phyloP scores from a whole-genome alignment of 202 grass and related monocot species.

The Musa balbisiana region DNA sequence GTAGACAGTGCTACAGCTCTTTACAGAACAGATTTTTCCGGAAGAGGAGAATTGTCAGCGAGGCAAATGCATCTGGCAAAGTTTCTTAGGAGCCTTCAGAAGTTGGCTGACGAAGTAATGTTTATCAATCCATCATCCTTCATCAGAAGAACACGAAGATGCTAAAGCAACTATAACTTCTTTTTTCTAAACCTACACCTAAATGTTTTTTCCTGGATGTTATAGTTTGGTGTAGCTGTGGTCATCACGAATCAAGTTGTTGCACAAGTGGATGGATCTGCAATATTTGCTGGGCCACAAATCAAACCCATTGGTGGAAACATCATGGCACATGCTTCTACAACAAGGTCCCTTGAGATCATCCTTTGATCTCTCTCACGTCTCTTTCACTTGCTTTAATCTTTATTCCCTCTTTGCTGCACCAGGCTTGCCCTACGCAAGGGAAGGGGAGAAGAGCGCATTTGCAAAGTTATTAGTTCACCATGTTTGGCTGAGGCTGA shows the following conservation, averaged over 20 bases:
- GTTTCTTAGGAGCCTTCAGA: conserved; percentile 88
- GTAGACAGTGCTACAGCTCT: conserved; percentile 97
- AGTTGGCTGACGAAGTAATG: conserved; percentile 69
- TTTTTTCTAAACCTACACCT: not conserved
- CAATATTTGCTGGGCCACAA: conserved; percentile 86
- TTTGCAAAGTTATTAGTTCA: conserved; percentile 92
- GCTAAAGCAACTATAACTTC: not conserved
- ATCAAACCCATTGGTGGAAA: conserved; percentile 84
- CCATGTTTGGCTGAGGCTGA: conserved; percentile 85
- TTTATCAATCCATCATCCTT: not conserved
- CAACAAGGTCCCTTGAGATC: conserved; percentile 26
- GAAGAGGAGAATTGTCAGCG: conserved; percentile 80
- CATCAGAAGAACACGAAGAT: not conserved
- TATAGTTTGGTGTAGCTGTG: conserved; percentile 86
- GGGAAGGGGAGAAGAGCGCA: conserved; percentile 55
- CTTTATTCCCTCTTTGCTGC: no score
- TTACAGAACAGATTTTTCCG: conserved; percentile 95
- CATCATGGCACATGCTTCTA: conserved; percentile 97
- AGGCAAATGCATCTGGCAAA: conserved; percentile 99
- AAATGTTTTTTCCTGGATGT: not conserved
- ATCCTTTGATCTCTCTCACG: not conserved
- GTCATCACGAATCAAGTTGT: conserved; percentile 99
- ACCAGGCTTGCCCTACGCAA: conserved; percentile 77
- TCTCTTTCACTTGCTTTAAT: no score
- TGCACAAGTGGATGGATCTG: conserved; percentile 92